Base-by-base conservation (phyloP, 352 stramenopile species). In the Thalassiosira sp. region DNA sequence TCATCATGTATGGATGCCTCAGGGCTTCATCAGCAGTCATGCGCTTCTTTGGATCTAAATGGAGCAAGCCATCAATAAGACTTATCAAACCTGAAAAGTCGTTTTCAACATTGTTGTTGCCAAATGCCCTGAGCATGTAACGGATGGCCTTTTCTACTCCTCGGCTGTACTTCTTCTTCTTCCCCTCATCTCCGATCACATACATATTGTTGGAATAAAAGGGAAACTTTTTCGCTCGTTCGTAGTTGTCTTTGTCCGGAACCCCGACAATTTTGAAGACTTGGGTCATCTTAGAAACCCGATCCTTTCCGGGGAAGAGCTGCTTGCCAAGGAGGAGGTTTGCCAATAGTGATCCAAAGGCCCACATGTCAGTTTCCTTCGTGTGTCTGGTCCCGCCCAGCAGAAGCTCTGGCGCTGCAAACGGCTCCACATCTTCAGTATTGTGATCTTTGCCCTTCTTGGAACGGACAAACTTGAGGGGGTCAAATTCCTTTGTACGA, bases 181-280 rank as follows among this genome's bases (percentile, higher is more conserved):
- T 85, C 13, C 72, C 72, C 18, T 80, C 76, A 20, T 79, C 70
- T 24, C 76, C 73, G 15, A 81, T 75, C 5, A 85, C 68, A 49
- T 73, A 76, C 67, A 89, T 90, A 25, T 74, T 76, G n/a, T 65
- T 65, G 5, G 74, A 73, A 75, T 88, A 91, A 68, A 88, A 83
- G n/a, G 86, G 86, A 71, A 91, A 93, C 22, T 85, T 75, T 18
- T 79, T 78, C n/a, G 72, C 77, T 16, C 84, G 33, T 53, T 75
- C 40, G 61, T 81, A 92, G 48, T 92, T 91, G 8, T 86, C 72
- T n/a, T 54, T 63, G 5, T 72, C 37, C 7, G 86, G 86, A 11
- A 80, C 82, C 1, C 88, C 88, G 35, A 89, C 81, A 46, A 93
- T 83, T 72, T 93, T 93, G 73, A 89, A 92, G 5, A 89, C 82